Percentiles rank a stretch among this genome's conserved stretches.
These are phyloP conservation scores for Teunomyces funiuensis DNA, from an alignment of 805 yeast species.

Conservation along the genomic window DNA sequence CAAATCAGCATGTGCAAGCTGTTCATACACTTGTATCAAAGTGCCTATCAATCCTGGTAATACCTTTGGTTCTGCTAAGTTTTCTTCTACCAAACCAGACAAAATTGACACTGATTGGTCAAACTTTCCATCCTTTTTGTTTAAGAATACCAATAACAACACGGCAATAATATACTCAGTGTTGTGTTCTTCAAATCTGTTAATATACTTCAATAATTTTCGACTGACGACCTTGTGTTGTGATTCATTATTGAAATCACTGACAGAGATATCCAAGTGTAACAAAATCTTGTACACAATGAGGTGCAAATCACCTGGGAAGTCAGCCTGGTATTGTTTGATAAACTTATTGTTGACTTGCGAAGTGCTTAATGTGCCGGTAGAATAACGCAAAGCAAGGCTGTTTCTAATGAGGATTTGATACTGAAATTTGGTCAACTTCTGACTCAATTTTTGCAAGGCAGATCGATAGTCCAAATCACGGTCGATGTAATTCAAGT, in stretches of 20 bases:
- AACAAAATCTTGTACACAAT: slow-evolving; percentile 29
- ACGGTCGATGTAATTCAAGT: slow-evolving; percentile 27
- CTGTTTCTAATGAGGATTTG: slow-evolving; percentile 44
- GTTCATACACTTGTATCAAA: slow-evolving; percentile 6
- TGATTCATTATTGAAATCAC: slow-evolving; percentile 22
- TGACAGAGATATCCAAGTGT: slow-evolving; percentile 25
- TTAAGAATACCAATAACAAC: slow-evolving; percentile 29
- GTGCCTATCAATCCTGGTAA: slow-evolving; percentile 14
- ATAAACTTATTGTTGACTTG: slow-evolving; percentile 23
- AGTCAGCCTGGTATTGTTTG: slow-evolving; percentile 18
- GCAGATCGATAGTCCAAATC: slow-evolving; percentile 29
- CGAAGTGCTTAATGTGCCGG: slow-evolving; percentile 35
- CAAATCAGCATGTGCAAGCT: background rate
- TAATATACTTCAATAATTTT: slow-evolving; percentile 15
- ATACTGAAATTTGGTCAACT: slow-evolving; percentile 37
- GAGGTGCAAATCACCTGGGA: slow-evolving; percentile 33
- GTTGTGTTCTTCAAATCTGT: slow-evolving; percentile 5
- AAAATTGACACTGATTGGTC: slow-evolving; percentile 21
- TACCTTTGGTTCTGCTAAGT: slow-evolving; percentile 1
- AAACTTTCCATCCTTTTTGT: slow-evolving; percentile 19
- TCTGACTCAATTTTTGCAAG: slow-evolving; percentile 23
- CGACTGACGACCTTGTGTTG: slow-evolving; percentile 17
- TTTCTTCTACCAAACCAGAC: background rate
- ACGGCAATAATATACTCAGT: slow-evolving; percentile 24
- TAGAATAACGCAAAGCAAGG: slow-evolving; percentile 38